phyloP scores from a whole-genome alignment of 371 early-diverging fungal species.

The Coemansia sp. region DNA sequence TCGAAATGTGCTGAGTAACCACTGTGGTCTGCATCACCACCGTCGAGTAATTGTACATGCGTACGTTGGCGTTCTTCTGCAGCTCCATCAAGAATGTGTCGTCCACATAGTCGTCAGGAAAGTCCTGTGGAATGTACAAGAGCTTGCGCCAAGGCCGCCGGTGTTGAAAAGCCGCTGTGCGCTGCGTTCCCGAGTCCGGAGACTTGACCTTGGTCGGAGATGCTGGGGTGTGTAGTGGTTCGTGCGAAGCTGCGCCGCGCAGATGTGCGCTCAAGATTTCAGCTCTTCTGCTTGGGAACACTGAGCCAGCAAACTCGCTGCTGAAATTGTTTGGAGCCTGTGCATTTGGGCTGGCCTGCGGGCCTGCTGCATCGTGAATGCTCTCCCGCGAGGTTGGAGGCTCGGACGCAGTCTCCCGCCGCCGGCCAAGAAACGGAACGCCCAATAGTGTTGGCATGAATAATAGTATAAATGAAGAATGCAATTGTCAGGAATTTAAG shows the following conservation, averaged over 20 bases:
- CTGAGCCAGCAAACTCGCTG: slow-evolving; percentile 1
- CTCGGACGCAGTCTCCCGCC: slow-evolving; percentile 31
- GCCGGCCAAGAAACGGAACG: slow-evolving; percentile 41
- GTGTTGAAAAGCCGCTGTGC: background rate
- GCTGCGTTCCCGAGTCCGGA: background rate
- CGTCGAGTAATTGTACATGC: slow-evolving; percentile 71
- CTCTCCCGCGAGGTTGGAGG: background rate
- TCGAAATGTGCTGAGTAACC: slow-evolving; percentile 83
- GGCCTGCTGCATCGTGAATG: background rate
- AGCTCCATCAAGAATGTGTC: slow-evolving; percentile 78
- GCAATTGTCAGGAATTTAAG: background rate
- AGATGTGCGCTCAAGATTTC: background rate
- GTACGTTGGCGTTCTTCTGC: slow-evolving; percentile 83
- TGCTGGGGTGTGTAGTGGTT: background rate
- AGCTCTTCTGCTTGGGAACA: background rate
- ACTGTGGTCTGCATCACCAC: slow-evolving; percentile 72
- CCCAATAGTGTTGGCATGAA: slow-evolving; percentile 39
- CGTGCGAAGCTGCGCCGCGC: background rate
- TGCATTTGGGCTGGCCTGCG: background rate
- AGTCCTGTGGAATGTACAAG: slow-evolving; percentile 86
- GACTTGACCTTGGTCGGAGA: background rate
- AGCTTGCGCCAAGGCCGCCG: slow-evolving; percentile 76
- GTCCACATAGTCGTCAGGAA: slow-evolving; percentile 93
- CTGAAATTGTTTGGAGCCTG: background rate
- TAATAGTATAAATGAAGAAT: background rate